Evolutionary conservation across 805 yeast species (phyloP), one percentile per base, ranked within the genome.

Genomic region (Soucietia sequanensis): DNA sequence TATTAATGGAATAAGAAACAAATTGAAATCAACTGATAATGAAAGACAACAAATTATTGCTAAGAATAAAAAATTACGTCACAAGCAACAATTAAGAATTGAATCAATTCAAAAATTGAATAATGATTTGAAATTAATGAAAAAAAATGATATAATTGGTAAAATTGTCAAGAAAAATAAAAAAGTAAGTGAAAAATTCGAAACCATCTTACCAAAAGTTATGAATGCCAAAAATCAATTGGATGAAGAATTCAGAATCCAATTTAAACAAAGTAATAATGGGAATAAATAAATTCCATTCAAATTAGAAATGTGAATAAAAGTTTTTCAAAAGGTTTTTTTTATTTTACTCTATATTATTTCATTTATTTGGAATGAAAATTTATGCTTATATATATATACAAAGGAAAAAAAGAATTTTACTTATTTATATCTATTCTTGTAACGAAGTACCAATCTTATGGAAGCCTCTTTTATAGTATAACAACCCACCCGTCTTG

Each of bases 381-480:
- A n/a, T n/a, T n/a, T n/a, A n/a, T n/a, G 25, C 17, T 13, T 23
- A 24, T 32, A 17, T 32, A 25, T 25, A 31, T 16, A 23, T 23
- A 31, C 20, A 13, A 9, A 31, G 18, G 18, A 12, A 12, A 22
- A n/a, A n/a, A n/a, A n/a, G n/a, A 11, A 21, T 21, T 8, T 8
- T 11, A 11, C 23, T 11, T 8, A 11, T 11, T 11, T 21, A 21
- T 8, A 11, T 11, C 37, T 45, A 48, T 17, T 55, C 56, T 4
- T 76, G 75, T 4, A 80, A 56, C 11, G 55, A 30, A 28, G 43
- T 41, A 6, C 71, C 71, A 19, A 58, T 55, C 20, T 51, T 53
- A 54, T 81, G 84, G 51, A 84, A 84, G 13, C 62, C 61, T 44
- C 87, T 68, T 47, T 82, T 72, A 54, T 74, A 82, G 46, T 82